These are phyloP conservation scores for Phyllosticta citrichinensis DNA, from an alignment of 2,329 filamentous ascomycete genomes.

Conservation along the genomic window DNA sequence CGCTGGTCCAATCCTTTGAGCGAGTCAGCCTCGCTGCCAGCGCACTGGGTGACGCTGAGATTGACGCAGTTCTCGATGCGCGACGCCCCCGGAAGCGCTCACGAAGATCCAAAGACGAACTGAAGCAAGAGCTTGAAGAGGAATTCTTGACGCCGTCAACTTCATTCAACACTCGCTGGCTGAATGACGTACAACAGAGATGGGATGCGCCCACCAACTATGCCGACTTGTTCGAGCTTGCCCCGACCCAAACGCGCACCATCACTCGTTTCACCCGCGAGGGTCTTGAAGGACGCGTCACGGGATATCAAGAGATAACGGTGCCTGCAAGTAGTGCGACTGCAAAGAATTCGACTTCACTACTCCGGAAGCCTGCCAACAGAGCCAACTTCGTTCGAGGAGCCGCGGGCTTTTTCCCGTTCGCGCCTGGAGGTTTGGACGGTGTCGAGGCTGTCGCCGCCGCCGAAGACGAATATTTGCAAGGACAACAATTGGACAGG, in stretches of 20 bases:
- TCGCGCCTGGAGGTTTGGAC: constrained; percentile 82
- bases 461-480: constrained; percentile 64
- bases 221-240: constrained; percentile 74
- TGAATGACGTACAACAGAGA: constrained; percentile 77
- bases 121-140: constrained; percentile 62
- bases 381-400: constrained; percentile 87
- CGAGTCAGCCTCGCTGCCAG: constrained; percentile 38
- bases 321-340: constrained; percentile 81
- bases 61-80: constrained; percentile 51
- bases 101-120: constrained; percentile 46
- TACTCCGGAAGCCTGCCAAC: constrained; percentile 74
- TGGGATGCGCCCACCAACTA: constrained; percentile 80
- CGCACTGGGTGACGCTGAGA: constrained; percentile 20
- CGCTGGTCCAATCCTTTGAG: constrained; percentile 41
- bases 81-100: constrained; percentile 42
- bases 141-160: constrained; percentile 72
- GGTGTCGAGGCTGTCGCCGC: constrained; percentile 77
- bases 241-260: constrained; percentile 87
- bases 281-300: constrained; percentile 84
- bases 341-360: constrained; percentile 88
- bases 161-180: constrained; percentile 73
- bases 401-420: constrained; percentile 87
- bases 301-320: constrained; percentile 88
- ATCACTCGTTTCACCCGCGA: constrained; percentile 86
- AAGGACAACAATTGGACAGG: constrained; percentile 36